Conservation (phyloP, 176 grass and related monocot species). For the Juncus effusus region DNA sequence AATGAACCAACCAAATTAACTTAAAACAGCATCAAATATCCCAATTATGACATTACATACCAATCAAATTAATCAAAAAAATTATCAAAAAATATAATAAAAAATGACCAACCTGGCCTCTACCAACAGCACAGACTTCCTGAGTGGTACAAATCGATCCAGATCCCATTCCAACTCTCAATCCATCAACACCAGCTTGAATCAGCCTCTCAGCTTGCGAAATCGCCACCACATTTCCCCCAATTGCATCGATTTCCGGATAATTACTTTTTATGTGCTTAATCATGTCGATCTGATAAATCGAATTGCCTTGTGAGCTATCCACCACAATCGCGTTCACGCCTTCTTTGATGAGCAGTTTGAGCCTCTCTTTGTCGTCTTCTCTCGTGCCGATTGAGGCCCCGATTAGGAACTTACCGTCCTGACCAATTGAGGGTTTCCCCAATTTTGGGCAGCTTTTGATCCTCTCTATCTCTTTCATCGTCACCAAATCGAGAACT, state of each 20-base stretch:
- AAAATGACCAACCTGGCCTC: slow-evolving; percentile 60
- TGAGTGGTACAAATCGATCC: slow-evolving; percentile 97
- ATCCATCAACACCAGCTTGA: slow-evolving; percentile 58
- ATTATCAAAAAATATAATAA: slow-evolving; percentile 14
- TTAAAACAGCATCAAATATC: no score
- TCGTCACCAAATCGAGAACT: slow-evolving; percentile 63
- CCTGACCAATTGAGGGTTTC: slow-evolving; percentile 52
- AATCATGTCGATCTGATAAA: slow-evolving; percentile 90
- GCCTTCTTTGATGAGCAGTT: slow-evolving; percentile 63
- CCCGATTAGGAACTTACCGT: slow-evolving; percentile 62
- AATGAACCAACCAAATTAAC: not conserved
- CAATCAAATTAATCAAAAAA: not conserved
- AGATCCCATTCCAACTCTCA: slow-evolving; percentile 91
- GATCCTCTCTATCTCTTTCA: slow-evolving; percentile 72
- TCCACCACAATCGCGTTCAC: slow-evolving; percentile 73
- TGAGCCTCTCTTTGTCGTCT: slow-evolving; percentile 68
- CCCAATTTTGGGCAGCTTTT: slow-evolving; percentile 69
- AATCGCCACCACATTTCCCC: slow-evolving; percentile 87
- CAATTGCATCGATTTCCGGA: slow-evolving; percentile 69
- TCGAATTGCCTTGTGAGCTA: slow-evolving; percentile 92
- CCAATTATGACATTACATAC: not conserved
- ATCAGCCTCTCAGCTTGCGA: slow-evolving; percentile 70
- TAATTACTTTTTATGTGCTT: slow-evolving; percentile 68
- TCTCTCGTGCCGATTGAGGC: slow-evolving; percentile 81
- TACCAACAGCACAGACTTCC: slow-evolving; percentile 78